Percentiles rank a stretch among this genome's conserved stretches.
Evolutionary conservation across 2,329 filamentous ascomycete species (phyloP).

Genomic region (Fonsecaea erecta): DNA sequence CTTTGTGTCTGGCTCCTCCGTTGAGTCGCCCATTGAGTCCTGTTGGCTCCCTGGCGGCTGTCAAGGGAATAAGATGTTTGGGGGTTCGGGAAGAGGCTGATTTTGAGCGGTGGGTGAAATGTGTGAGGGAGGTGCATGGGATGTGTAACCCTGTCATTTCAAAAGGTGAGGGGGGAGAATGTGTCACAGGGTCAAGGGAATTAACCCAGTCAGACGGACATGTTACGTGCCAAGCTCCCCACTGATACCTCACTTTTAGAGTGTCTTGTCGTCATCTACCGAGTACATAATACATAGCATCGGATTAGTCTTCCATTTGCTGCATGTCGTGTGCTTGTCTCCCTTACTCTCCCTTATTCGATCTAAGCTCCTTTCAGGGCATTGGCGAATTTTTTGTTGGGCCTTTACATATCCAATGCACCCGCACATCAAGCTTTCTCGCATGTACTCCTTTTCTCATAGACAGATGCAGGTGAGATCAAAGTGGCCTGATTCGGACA

Average conservation of each 20-base stretch:
- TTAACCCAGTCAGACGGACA: neutral
- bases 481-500: slow-evolving; percentile 5
- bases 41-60: neutral
- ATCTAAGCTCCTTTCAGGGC: neutral
- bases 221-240: neutral
- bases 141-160: neutral
- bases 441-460: neutral
- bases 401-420: neutral
- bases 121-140: neutral
- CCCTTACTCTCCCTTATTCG: neutral
- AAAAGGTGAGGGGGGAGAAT: neutral
- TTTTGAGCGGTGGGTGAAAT: neutral
- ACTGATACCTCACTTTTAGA: neutral
- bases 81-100: neutral
- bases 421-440: neutral
- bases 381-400: slow-evolving; percentile 1
- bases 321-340: neutral
- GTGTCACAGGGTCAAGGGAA: neutral
- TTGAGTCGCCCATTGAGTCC: slow-evolving; percentile 7
- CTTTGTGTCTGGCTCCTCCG: neutral
- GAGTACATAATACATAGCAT: neutral
- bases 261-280: neutral
- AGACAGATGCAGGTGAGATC: neutral
- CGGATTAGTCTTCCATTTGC: neutral
- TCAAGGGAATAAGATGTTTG: neutral